Evolutionary conservation across 2,329 filamentous ascomycete species (phyloP).

Genomic region (Ceratocystiopsis sp.): DNA sequence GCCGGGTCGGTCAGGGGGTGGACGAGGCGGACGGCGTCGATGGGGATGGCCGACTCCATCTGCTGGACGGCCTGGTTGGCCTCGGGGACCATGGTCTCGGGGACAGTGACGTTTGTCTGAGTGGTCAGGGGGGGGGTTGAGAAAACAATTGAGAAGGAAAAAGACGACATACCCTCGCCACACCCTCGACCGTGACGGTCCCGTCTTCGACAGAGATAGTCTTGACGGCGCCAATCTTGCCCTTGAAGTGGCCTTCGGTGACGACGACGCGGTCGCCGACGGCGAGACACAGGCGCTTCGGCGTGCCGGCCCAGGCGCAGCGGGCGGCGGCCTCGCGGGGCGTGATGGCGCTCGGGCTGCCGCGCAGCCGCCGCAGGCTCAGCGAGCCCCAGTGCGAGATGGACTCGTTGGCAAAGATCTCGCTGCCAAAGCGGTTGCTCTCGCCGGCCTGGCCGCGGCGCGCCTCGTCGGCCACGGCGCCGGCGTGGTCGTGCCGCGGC

Average conservation of each 20-base stretch:
- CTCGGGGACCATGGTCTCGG: slow-evolving; percentile 22
- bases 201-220: slow-evolving; percentile 36
- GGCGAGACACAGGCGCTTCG: slow-evolving; percentile 42
- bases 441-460: slow-evolving; percentile 5
- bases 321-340: slow-evolving; percentile 21
- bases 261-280: slow-evolving; percentile 68
- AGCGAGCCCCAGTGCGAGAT: slow-evolving; percentile 9
- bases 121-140: neutral
- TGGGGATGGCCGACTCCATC: slow-evolving; percentile 40
- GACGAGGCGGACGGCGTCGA: slow-evolving; percentile 66
- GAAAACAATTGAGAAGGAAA: slow-evolving; percentile 1
- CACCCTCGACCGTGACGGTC: slow-evolving; percentile 41
- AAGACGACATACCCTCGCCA: slow-evolving; percentile 42
- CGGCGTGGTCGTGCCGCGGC: slow-evolving; percentile 46
- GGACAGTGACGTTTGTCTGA: slow-evolving; percentile 22
- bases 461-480: slow-evolving; percentile 3
- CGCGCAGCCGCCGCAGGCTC: slow-evolving; percentile 8
- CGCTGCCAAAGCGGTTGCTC: slow-evolving; percentile 6
- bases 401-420: slow-evolving; percentile 7
- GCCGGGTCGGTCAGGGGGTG: slow-evolving; percentile 51
- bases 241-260: slow-evolving; percentile 59
- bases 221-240: slow-evolving; percentile 62
- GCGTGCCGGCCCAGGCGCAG: slow-evolving; percentile 37
- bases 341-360: slow-evolving; percentile 8
- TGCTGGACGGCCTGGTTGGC: slow-evolving; percentile 23